These are phyloP conservation scores for Dactylonectria macrodidyma DNA, from an alignment of 2,329 filamentous ascomycete species.

Conservation along the genomic window DNA sequence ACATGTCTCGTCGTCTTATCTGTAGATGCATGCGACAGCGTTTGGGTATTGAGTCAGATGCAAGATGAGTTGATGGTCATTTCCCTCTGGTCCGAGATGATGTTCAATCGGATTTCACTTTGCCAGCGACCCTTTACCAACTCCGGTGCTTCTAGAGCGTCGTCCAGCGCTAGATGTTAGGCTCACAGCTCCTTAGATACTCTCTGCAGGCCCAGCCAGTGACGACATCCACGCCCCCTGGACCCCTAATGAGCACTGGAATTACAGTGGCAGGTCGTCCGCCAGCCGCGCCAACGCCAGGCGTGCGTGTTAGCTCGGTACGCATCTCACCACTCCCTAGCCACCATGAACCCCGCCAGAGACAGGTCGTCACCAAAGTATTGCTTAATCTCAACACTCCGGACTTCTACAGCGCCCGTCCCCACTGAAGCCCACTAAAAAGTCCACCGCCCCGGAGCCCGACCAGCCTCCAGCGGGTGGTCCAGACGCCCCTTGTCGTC, in stretches of 20 bases:
- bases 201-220: constrained; percentile 6
- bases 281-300: not conserved
- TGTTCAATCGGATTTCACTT: constrained; percentile 17
- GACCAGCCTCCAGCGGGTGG: constrained; percentile 11
- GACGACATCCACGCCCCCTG: constrained; percentile 33
- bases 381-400: constrained; percentile 21
- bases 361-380: constrained; percentile 12
- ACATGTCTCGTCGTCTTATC: constrained; percentile 7
- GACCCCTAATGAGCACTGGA: constrained; percentile 22
- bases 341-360: constrained; percentile 11
- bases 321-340: constrained; percentile 3
- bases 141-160: not conserved
- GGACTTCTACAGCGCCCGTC: constrained; percentile 11
- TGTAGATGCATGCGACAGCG: not conserved
- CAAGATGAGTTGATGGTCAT: not conserved
- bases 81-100: not conserved
- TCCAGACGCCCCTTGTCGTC: constrained; percentile 40
- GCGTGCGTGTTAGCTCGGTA: constrained; percentile 25
- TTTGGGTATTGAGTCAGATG: not conserved
- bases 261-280: constrained; percentile 27
- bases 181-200: constrained; percentile 8
- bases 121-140: constrained; percentile 14
- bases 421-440: constrained; percentile 16
- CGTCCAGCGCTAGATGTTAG: not conserved
- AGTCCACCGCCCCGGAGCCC: constrained; percentile 10